Evolutionary conservation across 345 rosid species (phyloP), one percentile per base, ranked within the genome.

Genomic region (Sonneratia alba): DNA sequence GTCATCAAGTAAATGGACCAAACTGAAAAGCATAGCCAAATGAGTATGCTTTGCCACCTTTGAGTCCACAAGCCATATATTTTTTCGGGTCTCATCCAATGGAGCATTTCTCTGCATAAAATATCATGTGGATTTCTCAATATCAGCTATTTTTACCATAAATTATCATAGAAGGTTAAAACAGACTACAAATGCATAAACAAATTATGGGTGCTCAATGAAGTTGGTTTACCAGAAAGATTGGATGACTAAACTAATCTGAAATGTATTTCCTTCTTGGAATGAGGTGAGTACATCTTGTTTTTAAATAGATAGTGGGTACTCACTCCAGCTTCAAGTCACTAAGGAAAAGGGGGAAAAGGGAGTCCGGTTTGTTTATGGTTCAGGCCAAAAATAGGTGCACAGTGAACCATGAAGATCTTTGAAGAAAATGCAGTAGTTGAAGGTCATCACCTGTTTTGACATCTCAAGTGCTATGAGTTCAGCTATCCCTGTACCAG

Each of bases 401-500:
- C 38, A 13, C 37, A 2, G 36, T 10, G n/a, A 12, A 7, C 3
- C 34, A 22, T 6, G 65, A 61, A 22, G 16, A 9, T 61, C 59
- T 32, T 22, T 47, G 63, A 22, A n/a, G 63, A 57, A n/a, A n/a
- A 6, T n/a, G 32, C n/a, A 22, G 6, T 6, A n/a, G 7, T 22
- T 66, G 66, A 56, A 68, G 69, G 66, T 72, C 68, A 24, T 5
- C 71, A 93, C 98, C 93, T 89, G 89, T 79, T 87, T 91, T 67
- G 97, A 91, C 37, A 91, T 88, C 84, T 93, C 93, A 72, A 91
- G 96, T 74, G 98, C 97, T 70, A 93, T 89, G 71, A 91, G 90
- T 74, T 89, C 95, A 3, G 96, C 98, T 71, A 93, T 93, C 75
- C 98, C 98, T 22, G 98, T 93, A 79, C 98, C 98, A 80, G 98